Percentiles rank a stretch among this genome's conserved stretches.
Evolutionary conservation across 352 stramenopile species (phyloP).

Genomic region (Peronospora farinosa): DNA sequence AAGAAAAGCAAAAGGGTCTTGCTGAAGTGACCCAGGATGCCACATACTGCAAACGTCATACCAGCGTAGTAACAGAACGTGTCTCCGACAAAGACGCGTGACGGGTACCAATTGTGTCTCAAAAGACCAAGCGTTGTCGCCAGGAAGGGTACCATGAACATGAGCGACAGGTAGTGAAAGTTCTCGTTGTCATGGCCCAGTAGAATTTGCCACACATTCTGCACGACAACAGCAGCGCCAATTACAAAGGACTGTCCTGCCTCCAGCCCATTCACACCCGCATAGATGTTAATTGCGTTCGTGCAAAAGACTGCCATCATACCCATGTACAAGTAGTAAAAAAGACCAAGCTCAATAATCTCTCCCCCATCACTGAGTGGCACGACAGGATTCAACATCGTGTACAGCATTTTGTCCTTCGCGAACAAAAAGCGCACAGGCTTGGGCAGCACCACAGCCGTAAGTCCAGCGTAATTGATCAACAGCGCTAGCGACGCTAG

Average conservation of each 20-base stretch:
- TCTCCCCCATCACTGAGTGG: slow-evolving; percentile 70
- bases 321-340: slow-evolving; percentile 98
- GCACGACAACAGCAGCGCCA: slow-evolving; percentile 89
- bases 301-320: slow-evolving; percentile 99
- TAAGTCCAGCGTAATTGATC: slow-evolving; percentile 94
- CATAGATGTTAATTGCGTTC: slow-evolving; percentile 99
- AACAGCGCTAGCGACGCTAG: slow-evolving; percentile 95
- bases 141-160: slow-evolving; percentile 96
- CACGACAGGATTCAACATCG: slow-evolving; percentile 56
- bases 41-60: slow-evolving; percentile 97
- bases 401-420: slow-evolving; percentile 51
- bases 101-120: slow-evolving; percentile 96
- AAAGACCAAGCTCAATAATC: slow-evolving; percentile 88
- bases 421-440: slow-evolving; percentile 66
- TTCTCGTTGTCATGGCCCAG: slow-evolving; percentile 75
- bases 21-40: slow-evolving; percentile 95
- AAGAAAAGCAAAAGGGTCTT: slow-evolving; percentile 99
- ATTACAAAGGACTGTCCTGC: slow-evolving; percentile 91
- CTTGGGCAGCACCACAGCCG: slow-evolving; percentile 91
- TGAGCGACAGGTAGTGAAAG: slow-evolving; percentile 93
- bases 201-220: slow-evolving; percentile 94
- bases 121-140: slow-evolving; percentile 91
- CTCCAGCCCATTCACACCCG: slow-evolving; percentile 98
- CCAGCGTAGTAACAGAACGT: slow-evolving; percentile 99
- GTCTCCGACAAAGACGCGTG: slow-evolving; percentile 97